Percentiles rank a stretch among this genome's conserved stretches.
These are phyloP conservation scores for Coemansia linderi DNA, from an alignment of 371 early-diverging fungal genomes.

Conservation along the genomic window DNA sequence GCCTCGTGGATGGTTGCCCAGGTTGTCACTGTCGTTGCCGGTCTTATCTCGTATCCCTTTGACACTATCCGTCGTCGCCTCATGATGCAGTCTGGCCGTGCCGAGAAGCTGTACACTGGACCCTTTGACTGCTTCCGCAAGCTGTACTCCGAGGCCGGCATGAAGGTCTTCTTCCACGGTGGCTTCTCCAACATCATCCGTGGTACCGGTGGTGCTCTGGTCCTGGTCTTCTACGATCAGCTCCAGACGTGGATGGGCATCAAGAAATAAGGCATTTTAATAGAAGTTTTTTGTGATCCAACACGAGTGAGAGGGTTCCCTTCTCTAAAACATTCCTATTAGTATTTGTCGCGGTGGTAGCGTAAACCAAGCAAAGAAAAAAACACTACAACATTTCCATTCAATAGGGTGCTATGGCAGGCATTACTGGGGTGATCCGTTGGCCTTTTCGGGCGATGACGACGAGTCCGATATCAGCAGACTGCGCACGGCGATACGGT, in stretches of 20 bases:
- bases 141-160: constrained; percentile 71
- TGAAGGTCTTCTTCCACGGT: constrained; percentile 79
- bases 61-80: constrained; percentile 62
- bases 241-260: constrained; percentile 54
- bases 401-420: background rate
- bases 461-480: constrained; percentile 44
- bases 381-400: background rate
- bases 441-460: constrained; percentile 41
- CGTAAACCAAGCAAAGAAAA: background rate
- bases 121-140: constrained; percentile 71
- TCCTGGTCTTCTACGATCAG: constrained; percentile 62
- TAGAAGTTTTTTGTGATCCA: background rate
- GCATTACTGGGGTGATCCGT: constrained; percentile 16
- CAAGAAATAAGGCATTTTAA: constrained; percentile 29
- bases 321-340: no score
- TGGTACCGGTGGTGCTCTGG: constrained; percentile 80
- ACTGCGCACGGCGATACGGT: constrained; percentile 46
- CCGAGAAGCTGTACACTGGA: constrained; percentile 71
- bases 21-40: constrained; percentile 59
- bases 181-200: constrained; percentile 81
- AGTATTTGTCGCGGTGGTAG: no score
- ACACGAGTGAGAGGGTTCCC: no score
- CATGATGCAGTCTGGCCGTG: constrained; percentile 77
- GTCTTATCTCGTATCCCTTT: constrained; percentile 60
- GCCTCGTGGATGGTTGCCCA: constrained; percentile 58